A percentile compares a stretch with the other conserved stretches of the same genome.
Conservation (phyloP, 768 basidiomycete species). For the Dacryopinax primogenitus region DNA sequence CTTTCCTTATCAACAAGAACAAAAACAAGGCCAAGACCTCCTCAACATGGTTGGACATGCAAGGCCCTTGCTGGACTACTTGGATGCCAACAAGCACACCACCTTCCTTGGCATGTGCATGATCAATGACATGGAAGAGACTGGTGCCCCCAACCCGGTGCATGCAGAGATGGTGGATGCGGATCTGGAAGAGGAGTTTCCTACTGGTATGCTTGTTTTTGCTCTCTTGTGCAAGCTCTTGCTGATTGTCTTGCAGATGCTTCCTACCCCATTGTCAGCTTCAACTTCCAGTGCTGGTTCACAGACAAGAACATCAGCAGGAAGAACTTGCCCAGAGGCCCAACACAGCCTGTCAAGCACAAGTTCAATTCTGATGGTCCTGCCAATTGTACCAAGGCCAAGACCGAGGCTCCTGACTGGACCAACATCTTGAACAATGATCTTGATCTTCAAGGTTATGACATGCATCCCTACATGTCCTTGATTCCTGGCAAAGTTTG, state of each 20-base stretch:
- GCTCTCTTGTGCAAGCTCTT: background rate
- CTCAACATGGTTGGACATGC: background rate
- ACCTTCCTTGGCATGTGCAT: background rate
- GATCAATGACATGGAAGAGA: background rate
- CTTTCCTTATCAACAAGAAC: background rate
- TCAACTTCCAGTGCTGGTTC: background rate
- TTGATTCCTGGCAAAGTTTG: background rate
- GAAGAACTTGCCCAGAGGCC: background rate
- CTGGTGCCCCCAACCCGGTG: background rate
- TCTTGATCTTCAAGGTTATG: background rate
- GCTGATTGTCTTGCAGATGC: background rate
- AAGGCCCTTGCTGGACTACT: no score
- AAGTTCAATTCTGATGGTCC: background rate
- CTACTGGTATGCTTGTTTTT: background rate
- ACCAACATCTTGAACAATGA: background rate
- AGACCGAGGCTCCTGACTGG: background rate
- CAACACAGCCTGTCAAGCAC: background rate
- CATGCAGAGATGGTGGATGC: background rate
- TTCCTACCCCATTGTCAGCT: background rate
- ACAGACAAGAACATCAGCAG: background rate
- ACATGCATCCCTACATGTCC: background rate
- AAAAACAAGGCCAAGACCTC: background rate
- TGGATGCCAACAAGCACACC: no score
- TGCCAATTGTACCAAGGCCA: background rate
- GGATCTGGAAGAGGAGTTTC: background rate